Base-by-base conservation (phyloP, 495 filamentous ascomycete species). In the Neurospora tetraspora region DNA sequence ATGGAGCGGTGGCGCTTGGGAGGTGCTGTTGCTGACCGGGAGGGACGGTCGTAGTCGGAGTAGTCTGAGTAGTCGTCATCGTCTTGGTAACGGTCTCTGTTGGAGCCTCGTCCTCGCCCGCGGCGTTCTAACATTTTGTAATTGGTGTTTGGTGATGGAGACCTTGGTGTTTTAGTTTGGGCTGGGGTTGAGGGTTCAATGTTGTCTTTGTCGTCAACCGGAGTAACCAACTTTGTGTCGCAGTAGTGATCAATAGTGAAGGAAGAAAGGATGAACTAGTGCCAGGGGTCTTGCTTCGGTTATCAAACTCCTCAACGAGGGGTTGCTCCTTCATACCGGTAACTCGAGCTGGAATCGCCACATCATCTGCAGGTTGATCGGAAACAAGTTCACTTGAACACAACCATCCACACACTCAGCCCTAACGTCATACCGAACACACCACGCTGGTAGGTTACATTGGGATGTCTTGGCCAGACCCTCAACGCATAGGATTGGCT, bases 1-100 rank as follows among this genome's bases (percentile, higher is more conserved):
- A 80, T 68, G 3, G 78, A 80, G 18, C 77, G 78, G 27, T 76
- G 73, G 7, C 73, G 74, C 10, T 71, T 69, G n/a, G 74, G 70
- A 8, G 68, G 72, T 5, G 42, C 43, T 8, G 53, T 75, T 71
- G 72, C 68, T 23, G 37, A 71, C 10, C 61, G 43, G 8, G 40
- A 31, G 34, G 53, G 38, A 14, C 61, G 43, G n/a, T 71, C 59
- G 47, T 76, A 59, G 71, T 76, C 71, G 61, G 69, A 43, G 72
- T 72, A n/a, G 40, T 77, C 72, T 18, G 72, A 70, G 68, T 71
- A 23, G 65, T 73, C 40, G 47, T 72, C 65, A 37, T 78, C 65
- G 27, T 74, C 45, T 42, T 71, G 43, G 39, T 74, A 40, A 18
- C 27, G 65, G 23, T 71, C 70, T 20, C 73, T 73, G 18, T 45